These are phyloP conservation scores for Berberis vulgaris DNA, from an alignment of 164 flowering plant genomes.

Conservation along the genomic window DNA sequence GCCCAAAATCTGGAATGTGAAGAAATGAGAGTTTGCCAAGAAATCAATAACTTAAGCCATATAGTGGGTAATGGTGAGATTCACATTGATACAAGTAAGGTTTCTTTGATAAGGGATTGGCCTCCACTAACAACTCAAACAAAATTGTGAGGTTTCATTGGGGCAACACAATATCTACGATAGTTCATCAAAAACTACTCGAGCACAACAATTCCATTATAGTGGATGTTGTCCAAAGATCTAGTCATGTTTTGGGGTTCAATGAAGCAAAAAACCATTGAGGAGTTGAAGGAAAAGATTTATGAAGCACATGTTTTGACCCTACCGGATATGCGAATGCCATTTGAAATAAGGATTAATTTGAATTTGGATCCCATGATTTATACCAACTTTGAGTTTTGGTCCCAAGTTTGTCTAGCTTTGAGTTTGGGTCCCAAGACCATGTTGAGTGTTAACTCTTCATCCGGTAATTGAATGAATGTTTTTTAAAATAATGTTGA, in stretches of 20 bases:
- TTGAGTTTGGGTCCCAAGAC: too few species aligned
- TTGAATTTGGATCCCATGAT: too few species aligned
- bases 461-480: too few species aligned
- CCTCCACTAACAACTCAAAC: constrained; percentile 2
- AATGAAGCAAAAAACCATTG: neutral
- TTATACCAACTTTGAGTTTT: too few species aligned
- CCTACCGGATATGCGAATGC: neutral
- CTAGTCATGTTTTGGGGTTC: neutral
- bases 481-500: too few species aligned
- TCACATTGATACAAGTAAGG: neutral
- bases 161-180: neutral
- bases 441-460: too few species aligned
- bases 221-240: neutral
- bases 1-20: neutral
- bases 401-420: too few species aligned
- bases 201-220: neutral
- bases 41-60: neutral
- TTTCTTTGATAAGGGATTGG: neutral
- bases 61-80: neutral
- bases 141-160: neutral
- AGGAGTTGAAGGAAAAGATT: neutral
- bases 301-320: neutral
- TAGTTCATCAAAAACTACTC: neutral
- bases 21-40: neutral
- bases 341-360: neutral